phyloP scores from a whole-genome alignment of 345 rosid species.

The Gossypioides kirkii region DNA sequence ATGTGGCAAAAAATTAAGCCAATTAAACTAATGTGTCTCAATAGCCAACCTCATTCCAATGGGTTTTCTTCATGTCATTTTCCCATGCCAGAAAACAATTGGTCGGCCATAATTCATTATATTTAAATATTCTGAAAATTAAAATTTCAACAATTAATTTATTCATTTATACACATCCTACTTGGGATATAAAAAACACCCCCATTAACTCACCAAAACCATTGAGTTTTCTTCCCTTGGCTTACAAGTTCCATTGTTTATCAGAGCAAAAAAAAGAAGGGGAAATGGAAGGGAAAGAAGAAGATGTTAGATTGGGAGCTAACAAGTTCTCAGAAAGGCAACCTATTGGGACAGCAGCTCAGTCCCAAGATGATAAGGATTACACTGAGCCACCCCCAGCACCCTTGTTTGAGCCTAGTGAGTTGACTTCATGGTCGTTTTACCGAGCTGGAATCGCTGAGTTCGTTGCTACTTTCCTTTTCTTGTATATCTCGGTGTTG shows the following conservation, averaged over 20 bases:
- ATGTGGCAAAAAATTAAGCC: slow-evolving; percentile 23
- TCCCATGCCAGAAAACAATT: slow-evolving; percentile 3
- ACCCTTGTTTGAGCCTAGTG: slow-evolving; percentile 35
- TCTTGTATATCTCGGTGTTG: slow-evolving; percentile 37
- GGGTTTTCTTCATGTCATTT: neutral
- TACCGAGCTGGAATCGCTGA: slow-evolving; percentile 52
- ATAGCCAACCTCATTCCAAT: neutral
- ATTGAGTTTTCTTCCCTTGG: neutral
- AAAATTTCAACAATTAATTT: neutral
- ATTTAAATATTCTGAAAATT: neutral
- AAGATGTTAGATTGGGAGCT: slow-evolving; percentile 53
- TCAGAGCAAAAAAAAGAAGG: neutral
- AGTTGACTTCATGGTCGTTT: slow-evolving; percentile 43
- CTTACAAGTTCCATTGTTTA: neutral
- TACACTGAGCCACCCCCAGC: slow-evolving; percentile 49
- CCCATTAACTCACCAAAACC: neutral
- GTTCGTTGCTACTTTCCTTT: slow-evolving; percentile 47
- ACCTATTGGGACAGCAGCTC: slow-evolving; percentile 53
- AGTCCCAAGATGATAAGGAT: slow-evolving; percentile 37
- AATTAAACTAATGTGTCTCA: neutral
- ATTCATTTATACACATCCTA: neutral
- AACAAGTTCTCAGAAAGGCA: slow-evolving; percentile 49
- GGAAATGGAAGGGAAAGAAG: slow-evolving; percentile 41
- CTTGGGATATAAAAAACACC: slow-evolving; percentile 19
- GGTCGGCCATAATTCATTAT: slow-evolving; percentile 29